Conservation (phyloP, 2,329 filamentous ascomycete genomes). For the Botrytis paeoniae region DNA sequence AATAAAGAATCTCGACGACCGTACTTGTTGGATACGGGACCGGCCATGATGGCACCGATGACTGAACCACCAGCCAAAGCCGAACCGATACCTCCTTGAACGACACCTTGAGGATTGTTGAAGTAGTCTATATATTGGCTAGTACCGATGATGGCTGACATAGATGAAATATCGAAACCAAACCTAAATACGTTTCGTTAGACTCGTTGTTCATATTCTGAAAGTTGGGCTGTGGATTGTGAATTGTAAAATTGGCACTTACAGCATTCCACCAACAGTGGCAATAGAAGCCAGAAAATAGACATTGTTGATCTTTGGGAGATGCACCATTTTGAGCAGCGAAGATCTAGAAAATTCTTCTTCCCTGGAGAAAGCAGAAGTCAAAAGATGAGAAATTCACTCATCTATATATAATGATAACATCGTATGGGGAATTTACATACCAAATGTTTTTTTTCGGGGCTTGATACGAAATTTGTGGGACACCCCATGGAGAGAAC, state of each 20-base stretch:
- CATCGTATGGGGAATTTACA: not conserved
- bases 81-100: constrained; percentile 46
- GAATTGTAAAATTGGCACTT: not conserved
- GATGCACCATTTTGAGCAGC: constrained; percentile 19
- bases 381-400: not conserved
- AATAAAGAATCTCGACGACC: constrained; percentile 48
- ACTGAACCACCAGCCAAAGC: constrained; percentile 70
- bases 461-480: not conserved
- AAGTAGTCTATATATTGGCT: constrained; percentile 52
- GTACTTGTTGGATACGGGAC: constrained; percentile 54
- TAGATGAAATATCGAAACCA: constrained; percentile 54
- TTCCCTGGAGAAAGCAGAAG: not conserved
- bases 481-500: not conserved
- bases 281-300: constrained; percentile 28
- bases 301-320: constrained; percentile 27
- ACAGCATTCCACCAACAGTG: constrained; percentile 27
- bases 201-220: not conserved
- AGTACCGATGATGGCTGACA: constrained; percentile 54
- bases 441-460: not conserved
- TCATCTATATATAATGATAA: constrained; percentile 5
- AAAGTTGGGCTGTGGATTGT: not conserved
- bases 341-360: not conserved
- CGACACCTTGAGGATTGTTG: constrained; percentile 34
- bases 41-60: constrained; percentile 58
- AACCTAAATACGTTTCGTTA: constrained; percentile 18